These are phyloP conservation scores for Ambispora gerdemannii DNA, from an alignment of 192 early-diverging fungal genomes.

Conservation along the genomic window DNA sequence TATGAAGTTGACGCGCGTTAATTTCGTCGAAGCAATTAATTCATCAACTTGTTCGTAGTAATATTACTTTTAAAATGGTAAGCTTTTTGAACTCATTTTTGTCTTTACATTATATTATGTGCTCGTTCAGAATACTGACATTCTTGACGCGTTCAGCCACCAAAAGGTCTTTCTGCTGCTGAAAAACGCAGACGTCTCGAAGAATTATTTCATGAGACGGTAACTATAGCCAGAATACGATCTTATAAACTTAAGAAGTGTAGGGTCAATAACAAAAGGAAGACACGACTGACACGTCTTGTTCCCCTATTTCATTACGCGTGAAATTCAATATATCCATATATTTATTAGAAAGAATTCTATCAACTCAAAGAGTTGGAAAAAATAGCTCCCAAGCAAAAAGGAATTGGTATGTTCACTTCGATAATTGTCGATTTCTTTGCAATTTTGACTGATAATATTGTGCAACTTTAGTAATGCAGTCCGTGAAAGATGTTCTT, in stretches of 20 bases:
- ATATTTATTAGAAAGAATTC: constrained; percentile 70
- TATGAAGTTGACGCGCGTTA: no score
- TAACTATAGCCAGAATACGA: constrained; percentile 25
- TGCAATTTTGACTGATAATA: neutral
- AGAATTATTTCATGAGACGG: constrained; percentile 51
- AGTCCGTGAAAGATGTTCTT: constrained; percentile 81
- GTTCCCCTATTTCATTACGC: neutral
- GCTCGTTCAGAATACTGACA: no score
- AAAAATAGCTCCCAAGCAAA: constrained; percentile 72
- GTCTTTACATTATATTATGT: no score
- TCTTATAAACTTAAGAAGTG: neutral
- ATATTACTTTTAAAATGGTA: no score
- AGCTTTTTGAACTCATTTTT: no score
- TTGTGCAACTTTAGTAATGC: constrained; percentile 47
- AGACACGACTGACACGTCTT: neutral
- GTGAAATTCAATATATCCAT: no score
- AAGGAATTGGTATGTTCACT: constrained; percentile 73
- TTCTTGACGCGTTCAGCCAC: no score
- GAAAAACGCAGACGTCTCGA: constrained; percentile 51
- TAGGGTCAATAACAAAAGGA: neutral
- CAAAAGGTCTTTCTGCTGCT: constrained; percentile 47
- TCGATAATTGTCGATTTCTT: no score
- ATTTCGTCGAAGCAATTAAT: no score
- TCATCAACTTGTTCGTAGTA: no score
- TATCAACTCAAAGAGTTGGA: constrained; percentile 85